Evolutionary conservation across 2,329 filamentous ascomycete species (phyloP), one percentile per base, ranked within the genome.

Genomic region (Cladosporium sp.): DNA sequence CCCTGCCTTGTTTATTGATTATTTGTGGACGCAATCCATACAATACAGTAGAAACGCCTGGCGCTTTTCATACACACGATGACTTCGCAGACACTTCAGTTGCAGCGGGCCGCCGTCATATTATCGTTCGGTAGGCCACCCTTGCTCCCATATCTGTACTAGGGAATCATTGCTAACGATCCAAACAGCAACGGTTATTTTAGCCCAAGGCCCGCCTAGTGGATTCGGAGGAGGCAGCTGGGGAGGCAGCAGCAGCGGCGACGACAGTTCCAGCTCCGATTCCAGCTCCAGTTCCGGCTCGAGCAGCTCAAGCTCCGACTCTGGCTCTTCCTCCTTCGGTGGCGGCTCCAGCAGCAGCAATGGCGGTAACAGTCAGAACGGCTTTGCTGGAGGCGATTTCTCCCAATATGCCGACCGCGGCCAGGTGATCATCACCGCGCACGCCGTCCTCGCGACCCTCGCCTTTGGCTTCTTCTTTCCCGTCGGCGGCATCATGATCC

Each of bases 391-490:
- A 19, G 49, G 49, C 35, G 33, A 37, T 13, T 58, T 54, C 16
- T 31, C 34, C 11, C 53, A 54, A 37, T 41, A 28, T 31, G 37
- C 41, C 16, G 46, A 52, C 33, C 38, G 38, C 14, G 44, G 54
- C 42, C 52, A 57, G 11, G 68, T 58, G 31, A 72, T 74, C 59
- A 60, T 74, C 48, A 72, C 70, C 34, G 73, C 73, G 4, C 74
- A 77, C 59, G 74, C 70, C 19, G 66, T 72, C 7, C 66, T 76
- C 13, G 74, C 72, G 13, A 64, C 66, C 9, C 63, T 77, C 6
- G 73, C 72, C 3, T 75, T 76, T 56, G 74, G 70, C 31, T 66
- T 76, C 52, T 62, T 77, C 49, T 77, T 77, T 60, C 74, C 74
- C 0, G 52, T 69, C 9, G 74, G 74, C 31, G 70, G 70, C 9